Conservation (phyloP, 129 eudicot species). For the Pseudognaphalium luteoalbum region DNA sequence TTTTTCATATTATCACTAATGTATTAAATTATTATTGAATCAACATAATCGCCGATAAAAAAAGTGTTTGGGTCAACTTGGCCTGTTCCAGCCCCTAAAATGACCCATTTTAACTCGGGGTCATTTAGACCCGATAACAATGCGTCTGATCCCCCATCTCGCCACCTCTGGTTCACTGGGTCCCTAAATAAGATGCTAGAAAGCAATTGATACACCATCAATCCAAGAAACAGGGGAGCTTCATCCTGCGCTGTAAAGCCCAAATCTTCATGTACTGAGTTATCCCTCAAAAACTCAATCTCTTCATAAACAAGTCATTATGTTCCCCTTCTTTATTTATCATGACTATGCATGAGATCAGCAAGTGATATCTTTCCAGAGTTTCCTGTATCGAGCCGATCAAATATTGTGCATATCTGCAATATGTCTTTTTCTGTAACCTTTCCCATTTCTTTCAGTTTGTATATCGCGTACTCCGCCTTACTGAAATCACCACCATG, state of each 20-base stretch:
- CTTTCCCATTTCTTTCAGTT: slow-evolving; percentile 84
- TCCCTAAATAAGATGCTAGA: background rate
- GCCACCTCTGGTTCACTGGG: slow-evolving; percentile 6
- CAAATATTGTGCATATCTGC: slow-evolving; percentile 71
- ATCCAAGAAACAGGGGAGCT: slow-evolving; percentile 26
- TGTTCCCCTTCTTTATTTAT: slow-evolving; percentile 17
- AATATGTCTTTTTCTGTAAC: slow-evolving; percentile 69
- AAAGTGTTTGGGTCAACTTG: background rate
- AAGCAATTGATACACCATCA: slow-evolving; percentile 12
- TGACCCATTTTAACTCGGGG: background rate
- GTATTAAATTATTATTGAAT: background rate
- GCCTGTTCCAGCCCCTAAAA: background rate
- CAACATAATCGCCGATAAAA: too few species aligned
- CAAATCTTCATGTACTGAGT: background rate
- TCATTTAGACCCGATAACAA: background rate
- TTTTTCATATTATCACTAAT: background rate
- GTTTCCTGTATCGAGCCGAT: slow-evolving; percentile 63
- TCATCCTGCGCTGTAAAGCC: slow-evolving; percentile 6
- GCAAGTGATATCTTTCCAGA: slow-evolving; percentile 79
- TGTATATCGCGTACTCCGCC: slow-evolving; percentile 79
- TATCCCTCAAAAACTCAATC: slow-evolving; percentile 4
- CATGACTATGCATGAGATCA: slow-evolving; percentile 60
- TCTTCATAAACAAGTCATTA: background rate
- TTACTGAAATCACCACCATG: slow-evolving; percentile 54
- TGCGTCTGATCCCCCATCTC: background rate